Conservation (phyloP, 768 basidiomycete genomes). For the Leucosporidium yakuticum region DNA sequence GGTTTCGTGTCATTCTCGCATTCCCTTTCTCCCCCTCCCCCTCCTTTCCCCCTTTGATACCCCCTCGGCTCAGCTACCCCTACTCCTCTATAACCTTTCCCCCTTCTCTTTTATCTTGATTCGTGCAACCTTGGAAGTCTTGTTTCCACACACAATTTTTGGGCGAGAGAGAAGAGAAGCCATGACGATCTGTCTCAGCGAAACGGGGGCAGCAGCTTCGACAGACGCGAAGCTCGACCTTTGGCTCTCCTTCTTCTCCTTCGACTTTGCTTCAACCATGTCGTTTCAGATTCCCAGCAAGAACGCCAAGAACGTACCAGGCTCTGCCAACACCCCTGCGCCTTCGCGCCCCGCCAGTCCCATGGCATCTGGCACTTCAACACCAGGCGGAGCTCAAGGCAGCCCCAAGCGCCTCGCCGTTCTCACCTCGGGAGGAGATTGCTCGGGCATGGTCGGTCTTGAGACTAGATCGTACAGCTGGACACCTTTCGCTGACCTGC, state of each 20-base stretch:
- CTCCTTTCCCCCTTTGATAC: not conserved
- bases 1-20: not conserved
- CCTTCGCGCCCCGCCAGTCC: not conserved
- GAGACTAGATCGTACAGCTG: conserved; percentile 49
- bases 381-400: not conserved
- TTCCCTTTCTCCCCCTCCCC: not conserved
- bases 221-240: too few relatives aligned
- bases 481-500: too few relatives aligned
- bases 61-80: conserved; percentile 1
- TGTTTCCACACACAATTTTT: too few relatives aligned
- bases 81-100: not conserved
- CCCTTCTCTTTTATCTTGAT: not conserved
- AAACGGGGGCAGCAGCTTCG: too few relatives aligned
- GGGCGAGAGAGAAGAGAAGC: too few relatives aligned
- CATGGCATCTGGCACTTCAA: not conserved
- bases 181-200: too few relatives aligned
- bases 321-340: not conserved
- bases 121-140: too few relatives aligned
- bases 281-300: too few relatives aligned
- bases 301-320: too few relatives aligned
- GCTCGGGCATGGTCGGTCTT: conserved; percentile 60
- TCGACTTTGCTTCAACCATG: too few relatives aligned
- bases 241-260: too few relatives aligned
- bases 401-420: conserved; percentile 53
- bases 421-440: conserved; percentile 93